Base-by-base conservation (phyloP, 1,284 basidiomycete species). In the Microbotryum silenes-acaulis region DNA sequence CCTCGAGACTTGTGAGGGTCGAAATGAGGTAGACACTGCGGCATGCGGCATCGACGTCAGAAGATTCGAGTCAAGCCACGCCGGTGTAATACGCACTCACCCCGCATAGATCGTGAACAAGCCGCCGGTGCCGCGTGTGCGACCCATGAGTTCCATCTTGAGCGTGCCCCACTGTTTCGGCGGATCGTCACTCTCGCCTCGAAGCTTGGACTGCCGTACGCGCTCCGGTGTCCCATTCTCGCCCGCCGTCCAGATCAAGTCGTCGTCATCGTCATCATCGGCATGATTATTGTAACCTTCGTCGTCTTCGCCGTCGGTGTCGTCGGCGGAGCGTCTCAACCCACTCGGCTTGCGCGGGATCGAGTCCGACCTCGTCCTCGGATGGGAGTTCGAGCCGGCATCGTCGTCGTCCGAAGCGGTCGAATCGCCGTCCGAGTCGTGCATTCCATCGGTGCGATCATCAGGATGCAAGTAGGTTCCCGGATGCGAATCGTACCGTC, bases 1-100 rank as follows among this genome's bases (percentile, higher is more conserved):
- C 62, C 23, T 72, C 72, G 46, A 72, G 66, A 16, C 68, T 68
- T 3, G 64, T 69, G 23, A 71, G 54, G 5, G 64, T 54, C 54
- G 68, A 67, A 23, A 72, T 60, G 37, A 70, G 57, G 55, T 68
- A 67, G 48, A 69, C 57, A 2, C 66, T 65, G 52, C 42, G 48
- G 3, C 18, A 18, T 1, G 6, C 27, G 7, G 42, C 37, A 42
- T 42, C 37, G 16, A 42, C 37, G 37, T 42, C 12, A 42, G 12
- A 42, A 12, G 37, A 42, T 42, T 42, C 37, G 16, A 42, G 37
- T 18, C 37, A 12, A 5, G 16, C 37, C 4, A 42, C 37, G 12
- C 37, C 10, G 14, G 12, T 12, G 37, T 14, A 18, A 5, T 42
- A 42, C 20, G n/a, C 21, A 10, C 65, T 47, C 20, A 67, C 66